Base-by-base conservation (phyloP, 108 stramenopile genomes). In the Nitzschia inconspicua region DNA sequence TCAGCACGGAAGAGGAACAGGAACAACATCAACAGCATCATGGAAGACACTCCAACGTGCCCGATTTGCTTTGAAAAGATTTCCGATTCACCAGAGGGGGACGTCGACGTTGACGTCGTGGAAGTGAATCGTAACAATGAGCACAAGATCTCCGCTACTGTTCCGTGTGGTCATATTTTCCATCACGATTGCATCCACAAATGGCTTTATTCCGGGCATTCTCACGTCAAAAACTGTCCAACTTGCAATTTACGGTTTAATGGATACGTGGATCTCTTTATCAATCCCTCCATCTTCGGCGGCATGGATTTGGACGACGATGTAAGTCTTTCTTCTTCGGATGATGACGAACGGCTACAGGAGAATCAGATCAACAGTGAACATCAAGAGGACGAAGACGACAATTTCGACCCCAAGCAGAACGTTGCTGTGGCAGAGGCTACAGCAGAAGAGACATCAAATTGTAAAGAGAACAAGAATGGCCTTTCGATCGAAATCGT, bases 101-200 rank as follows among this genome's bases (percentile, higher is more conserved):
- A 3, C 4, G 44, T 18, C 47, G 22, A 22, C 10, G 28, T 27
- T 23, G 35, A 24, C n/a, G 36, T 8, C 35, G 22, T 42, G 63
- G 59, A 2, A 29, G 23, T 28, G 22, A n/a, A 46, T 19, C 16
- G 4, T n/a, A 32, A 51, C 29, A 34, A 36, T 27, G 27, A 29
- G 28, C 24, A 60, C 31, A 29, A 37, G 18, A 27, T 72, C 2
- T 63, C 64, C 10, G 55, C 72, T 6, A 47, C 57, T 1, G 52
- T 73, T 47, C 72, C 72, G 2, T 73, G 72, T 53, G 72, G 72
- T 8, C 72, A 73, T 60, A 40, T 66, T n/a, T 73, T 60, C 49
- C 72, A 73, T 47, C 26, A 50, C 20, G 44, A 60, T 0, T 73
- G 72, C 30, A 65, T 73, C 47, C 52, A 19, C 20, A 4, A 28